Conservation (phyloP, 495 filamentous ascomycete genomes). For the Penicillium coffeae region DNA sequence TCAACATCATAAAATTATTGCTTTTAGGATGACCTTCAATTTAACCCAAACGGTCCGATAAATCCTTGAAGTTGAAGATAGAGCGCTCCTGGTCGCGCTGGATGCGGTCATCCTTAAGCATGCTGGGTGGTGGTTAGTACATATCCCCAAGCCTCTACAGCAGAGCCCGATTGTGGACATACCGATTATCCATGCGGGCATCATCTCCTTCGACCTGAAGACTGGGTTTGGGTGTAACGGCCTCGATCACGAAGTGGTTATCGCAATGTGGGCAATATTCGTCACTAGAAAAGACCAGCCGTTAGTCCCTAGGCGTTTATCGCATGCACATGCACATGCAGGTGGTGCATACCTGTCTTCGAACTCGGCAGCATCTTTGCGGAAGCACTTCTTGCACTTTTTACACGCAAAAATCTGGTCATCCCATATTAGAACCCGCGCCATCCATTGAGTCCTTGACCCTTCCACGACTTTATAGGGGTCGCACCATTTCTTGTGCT, state of each 20-base stretch:
- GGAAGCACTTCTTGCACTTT: slow-evolving; percentile 97
- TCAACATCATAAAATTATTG: slow-evolving; percentile 29
- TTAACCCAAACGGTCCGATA: slow-evolving; percentile 72
- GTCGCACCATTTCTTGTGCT: slow-evolving; percentile 71
- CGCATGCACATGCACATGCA: not conserved
- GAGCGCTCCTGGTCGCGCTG: slow-evolving; percentile 55
- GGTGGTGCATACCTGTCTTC: slow-evolving; percentile 64
- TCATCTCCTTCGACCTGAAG: slow-evolving; percentile 88
- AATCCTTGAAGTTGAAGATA: slow-evolving; percentile 70
- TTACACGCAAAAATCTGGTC: slow-evolving; percentile 80
- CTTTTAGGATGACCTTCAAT: not conserved
- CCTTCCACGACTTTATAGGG: not conserved
- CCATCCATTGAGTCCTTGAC: not conserved
- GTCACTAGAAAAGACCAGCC: slow-evolving; percentile 53
- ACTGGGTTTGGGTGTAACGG: slow-evolving; percentile 71
- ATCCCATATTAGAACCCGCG: slow-evolving; percentile 2
- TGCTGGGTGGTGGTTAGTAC: slow-evolving; percentile 41
- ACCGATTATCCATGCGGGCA: slow-evolving; percentile 70
- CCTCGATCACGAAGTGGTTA: slow-evolving; percentile 94
- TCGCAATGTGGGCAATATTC: slow-evolving; percentile 99
- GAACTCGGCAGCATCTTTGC: slow-evolving; percentile 85
- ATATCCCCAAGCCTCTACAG: not conserved
- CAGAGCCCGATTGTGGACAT: slow-evolving; percentile 3
- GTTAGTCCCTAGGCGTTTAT: not conserved
- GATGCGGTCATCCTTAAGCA: slow-evolving; percentile 91